Base-by-base conservation (phyloP, 1,284 basidiomycete species). In the Leccinum subrobustum region DNA sequence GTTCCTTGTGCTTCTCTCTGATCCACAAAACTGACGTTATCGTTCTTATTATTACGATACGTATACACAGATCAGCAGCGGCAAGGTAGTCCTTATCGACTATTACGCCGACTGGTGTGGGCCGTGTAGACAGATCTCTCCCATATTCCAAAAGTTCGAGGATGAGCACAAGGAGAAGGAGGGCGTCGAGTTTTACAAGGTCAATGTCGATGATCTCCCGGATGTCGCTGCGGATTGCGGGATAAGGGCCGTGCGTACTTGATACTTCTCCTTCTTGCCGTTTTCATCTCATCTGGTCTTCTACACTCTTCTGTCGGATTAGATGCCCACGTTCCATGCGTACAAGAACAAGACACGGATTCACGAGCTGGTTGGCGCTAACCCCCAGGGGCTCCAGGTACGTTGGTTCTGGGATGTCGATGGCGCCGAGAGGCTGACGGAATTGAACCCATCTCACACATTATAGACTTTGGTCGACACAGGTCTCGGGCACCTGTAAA, bases 241-340 rank as follows among this genome's bases (percentile, higher is more conserved):
- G 52, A 82, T 92, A 71, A 77, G 76, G 66, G 82, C 87, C 27
- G 82, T 83, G 27, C 27, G 80, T 61, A 0, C 12, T 47, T 35
- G 12, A 3, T 16, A 6, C n/a, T 4, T 23, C 8, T 6, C 20
- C 8, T 50, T 20, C 4, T 5, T 48, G 2, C 6, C 3, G 3
- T 23, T 42, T 2, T 18, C 5, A 11, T 11, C 3, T 42, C 9
- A 42, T 18, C 39, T 18, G 8, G n/a, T 42, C 37, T 33, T 37
- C 14, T 16, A 35, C 12, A 6, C 4, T 18, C 0, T 6, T 1
- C 20, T 16, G 11, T 18, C 23, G 47, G 18, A 2, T 47, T 29
- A 83, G 76, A 91, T 93, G 83, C 92, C 92, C 2, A 89, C 89
- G 3, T 93, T 95, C 77, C 73, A 84, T 50, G 78, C 80, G 44